Percentiles rank a stretch among this genome's conserved stretches.
These are phyloP conservation scores for Psilocybe azurescens DNA, from an alignment of 768 basidiomycete species.

Conservation along the genomic window DNA sequence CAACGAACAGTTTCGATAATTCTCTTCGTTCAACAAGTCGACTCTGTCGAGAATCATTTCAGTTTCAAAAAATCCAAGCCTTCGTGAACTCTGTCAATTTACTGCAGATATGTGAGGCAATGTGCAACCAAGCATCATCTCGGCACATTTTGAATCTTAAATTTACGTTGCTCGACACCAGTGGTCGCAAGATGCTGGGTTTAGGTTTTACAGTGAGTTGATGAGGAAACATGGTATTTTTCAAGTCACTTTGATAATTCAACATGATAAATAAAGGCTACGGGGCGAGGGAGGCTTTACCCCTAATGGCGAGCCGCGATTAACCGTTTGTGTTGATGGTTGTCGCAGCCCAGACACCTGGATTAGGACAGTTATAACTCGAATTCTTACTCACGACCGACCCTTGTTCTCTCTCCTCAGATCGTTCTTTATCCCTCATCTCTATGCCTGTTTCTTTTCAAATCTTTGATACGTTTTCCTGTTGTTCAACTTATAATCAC, in stretches of 20 bases:
- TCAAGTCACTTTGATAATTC: too few species aligned
- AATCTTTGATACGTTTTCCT: neutral
- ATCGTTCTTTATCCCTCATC: neutral
- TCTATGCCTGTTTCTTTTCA: neutral
- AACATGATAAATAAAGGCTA: neutral
- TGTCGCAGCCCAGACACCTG: neutral
- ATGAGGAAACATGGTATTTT: neutral
- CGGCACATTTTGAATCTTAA: neutral
- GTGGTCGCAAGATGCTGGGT: too few species aligned
- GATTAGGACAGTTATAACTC: constrained; percentile 2
- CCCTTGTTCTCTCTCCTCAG: neutral
- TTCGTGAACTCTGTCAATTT: neutral
- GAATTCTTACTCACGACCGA: neutral
- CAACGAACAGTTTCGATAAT: too few species aligned
- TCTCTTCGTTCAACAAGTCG: too few species aligned
- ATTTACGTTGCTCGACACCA: too few species aligned
- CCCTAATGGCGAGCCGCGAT: neutral
- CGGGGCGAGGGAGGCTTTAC: neutral
- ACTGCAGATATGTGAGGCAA: neutral
- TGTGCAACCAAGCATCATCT: neutral
- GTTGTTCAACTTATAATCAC: neutral
- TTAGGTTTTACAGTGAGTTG: neutral
- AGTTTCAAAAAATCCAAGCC: neutral
- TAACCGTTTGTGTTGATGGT: neutral
- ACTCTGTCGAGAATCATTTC: neutral